phyloP scores from a whole-genome alignment of 2,329 filamentous ascomycete species.

The Sclerotinia subarctica region DNA sequence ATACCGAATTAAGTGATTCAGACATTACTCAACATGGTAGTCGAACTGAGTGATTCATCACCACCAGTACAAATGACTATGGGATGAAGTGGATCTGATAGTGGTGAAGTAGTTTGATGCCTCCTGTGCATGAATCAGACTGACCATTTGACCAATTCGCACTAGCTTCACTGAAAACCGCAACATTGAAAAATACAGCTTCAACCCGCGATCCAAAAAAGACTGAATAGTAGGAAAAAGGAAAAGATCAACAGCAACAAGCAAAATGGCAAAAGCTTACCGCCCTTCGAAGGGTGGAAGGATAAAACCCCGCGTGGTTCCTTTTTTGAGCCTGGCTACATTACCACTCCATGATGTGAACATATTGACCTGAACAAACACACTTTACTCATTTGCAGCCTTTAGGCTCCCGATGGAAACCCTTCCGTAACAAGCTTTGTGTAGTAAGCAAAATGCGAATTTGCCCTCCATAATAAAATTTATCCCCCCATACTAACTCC shows the following conservation, averaged over 20 bases:
- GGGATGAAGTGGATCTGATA: not conserved
- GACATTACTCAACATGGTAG: not conserved
- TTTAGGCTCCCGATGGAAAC: not conserved
- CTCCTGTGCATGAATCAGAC: not conserved
- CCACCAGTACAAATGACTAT: not conserved
- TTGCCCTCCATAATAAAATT: not conserved
- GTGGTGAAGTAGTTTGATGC: not conserved
- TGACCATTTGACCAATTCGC: not conserved
- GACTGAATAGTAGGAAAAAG: no score
- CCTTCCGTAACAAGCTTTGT: not conserved
- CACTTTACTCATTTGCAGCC: not conserved
- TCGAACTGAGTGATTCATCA: not conserved
- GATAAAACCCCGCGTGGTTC: slow-evolving; percentile 5
- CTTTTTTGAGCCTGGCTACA: not conserved
- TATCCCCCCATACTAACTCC: not conserved
- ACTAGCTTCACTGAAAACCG: not conserved
- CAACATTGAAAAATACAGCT: not conserved
- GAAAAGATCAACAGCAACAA: not conserved
- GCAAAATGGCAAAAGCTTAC: not conserved
- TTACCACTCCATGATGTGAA: slow-evolving; percentile 6
- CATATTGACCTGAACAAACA: slow-evolving; percentile 9
- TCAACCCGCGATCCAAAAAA: not conserved
- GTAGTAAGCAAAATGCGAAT: not conserved
- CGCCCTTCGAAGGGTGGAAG: not conserved
- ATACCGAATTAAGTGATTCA: not conserved